A percentile compares a stretch with the other conserved stretches of the same genome.
These are phyloP conservation scores for Phtheirospermum japonicum DNA, from an alignment of 257 asterid genomes.

Conservation along the genomic window DNA sequence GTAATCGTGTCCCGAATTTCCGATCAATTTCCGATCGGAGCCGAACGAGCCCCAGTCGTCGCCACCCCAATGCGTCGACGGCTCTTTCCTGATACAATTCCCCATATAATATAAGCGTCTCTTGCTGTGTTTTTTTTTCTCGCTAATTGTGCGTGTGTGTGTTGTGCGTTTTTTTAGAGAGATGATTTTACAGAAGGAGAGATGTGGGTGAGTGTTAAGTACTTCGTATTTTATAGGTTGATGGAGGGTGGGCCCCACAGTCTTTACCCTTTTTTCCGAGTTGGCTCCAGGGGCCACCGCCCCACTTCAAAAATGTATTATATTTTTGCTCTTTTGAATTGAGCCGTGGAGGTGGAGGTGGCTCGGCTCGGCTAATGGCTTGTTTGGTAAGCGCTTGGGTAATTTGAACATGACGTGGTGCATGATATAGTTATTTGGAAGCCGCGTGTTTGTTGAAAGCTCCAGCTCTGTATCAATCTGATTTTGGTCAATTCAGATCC, in stretches of 20 bases:
- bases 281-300: conserved; percentile 18
- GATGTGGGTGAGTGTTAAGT: not conserved
- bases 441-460: too few relatives aligned
- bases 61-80: conserved; percentile 57
- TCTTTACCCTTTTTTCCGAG: conserved; percentile 1
- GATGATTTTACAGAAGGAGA: not conserved
- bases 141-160: too few relatives aligned
- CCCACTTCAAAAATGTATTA: not conserved
- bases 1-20: not conserved
- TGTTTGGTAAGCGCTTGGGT: too few relatives aligned
- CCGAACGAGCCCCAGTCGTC: conserved; percentile 57
- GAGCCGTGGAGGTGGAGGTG: too few relatives aligned
- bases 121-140: too few relatives aligned
- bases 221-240: not conserved
- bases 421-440: too few relatives aligned
- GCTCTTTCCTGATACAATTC: conserved; percentile 49
- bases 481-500: too few relatives aligned
- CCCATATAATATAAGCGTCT: too few relatives aligned
- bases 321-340: not conserved
- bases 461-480: too few relatives aligned
- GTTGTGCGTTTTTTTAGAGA: not conserved
- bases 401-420: too few relatives aligned
- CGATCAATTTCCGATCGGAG: conserved; percentile 6
- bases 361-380: not conserved
- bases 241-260: conserved; percentile 1